Evolutionary conservation across 2,329 filamentous ascomycete genomes (phyloP).

Genomic region (Calycina herbarum): DNA sequence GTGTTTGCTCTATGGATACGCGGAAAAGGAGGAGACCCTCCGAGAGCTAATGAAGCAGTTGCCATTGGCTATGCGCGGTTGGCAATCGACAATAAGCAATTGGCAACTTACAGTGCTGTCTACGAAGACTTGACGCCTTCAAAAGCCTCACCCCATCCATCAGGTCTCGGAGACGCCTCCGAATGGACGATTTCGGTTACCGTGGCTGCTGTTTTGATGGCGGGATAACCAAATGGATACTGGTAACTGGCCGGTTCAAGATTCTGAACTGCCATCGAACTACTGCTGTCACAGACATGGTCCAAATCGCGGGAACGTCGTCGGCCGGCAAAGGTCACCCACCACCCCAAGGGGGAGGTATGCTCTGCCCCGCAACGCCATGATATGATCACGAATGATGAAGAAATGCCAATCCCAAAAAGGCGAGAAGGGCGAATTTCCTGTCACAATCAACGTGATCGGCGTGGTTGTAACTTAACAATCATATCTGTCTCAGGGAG

Average conservation of each 20-base stretch:
- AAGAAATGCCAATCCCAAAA: not conserved
- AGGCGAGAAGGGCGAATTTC: not conserved
- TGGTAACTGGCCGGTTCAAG: not conserved
- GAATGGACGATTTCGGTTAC: too few relatives aligned
- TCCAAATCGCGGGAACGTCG: not conserved
- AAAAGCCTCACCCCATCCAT: not conserved
- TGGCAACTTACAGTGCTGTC: not conserved
- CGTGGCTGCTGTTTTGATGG: not conserved
- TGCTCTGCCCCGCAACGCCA: not conserved
- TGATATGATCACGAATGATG: not conserved
- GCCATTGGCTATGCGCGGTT: not conserved
- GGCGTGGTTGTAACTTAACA: not conserved
- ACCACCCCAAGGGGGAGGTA: not conserved
- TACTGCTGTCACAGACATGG: not conserved
- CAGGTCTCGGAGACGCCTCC: too few relatives aligned
- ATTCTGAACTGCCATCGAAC: not conserved
- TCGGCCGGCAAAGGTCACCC: not conserved
- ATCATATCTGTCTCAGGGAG: constrained; percentile 1
- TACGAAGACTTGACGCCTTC: not conserved
- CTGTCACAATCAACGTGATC: not conserved
- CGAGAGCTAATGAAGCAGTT: too few relatives aligned
- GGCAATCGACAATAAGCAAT: not conserved
- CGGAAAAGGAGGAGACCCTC: not conserved
- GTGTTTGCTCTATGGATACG: too few relatives aligned
- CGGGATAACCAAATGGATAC: not conserved